phyloP scores from a whole-genome alignment of 805 yeast species.

The Zygotorulaspora chibaensis region DNA sequence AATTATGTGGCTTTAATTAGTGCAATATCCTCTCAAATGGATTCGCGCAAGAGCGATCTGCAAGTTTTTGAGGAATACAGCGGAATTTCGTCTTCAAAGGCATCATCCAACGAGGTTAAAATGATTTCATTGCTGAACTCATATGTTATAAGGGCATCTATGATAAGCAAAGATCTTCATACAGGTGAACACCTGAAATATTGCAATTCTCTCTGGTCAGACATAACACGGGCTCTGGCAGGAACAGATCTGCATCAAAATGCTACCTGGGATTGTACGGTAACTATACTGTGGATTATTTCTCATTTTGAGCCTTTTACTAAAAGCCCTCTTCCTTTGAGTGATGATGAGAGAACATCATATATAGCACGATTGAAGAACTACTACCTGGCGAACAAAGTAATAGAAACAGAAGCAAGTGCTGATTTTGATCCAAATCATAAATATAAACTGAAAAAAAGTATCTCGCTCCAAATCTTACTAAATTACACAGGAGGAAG shows the following conservation, averaged over 20 bases:
- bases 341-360: conserved; percentile 20
- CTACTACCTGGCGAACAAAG: conserved; percentile 23
- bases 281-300: conserved; percentile 28
- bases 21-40: conserved; percentile 5
- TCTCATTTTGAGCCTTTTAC: conserved; percentile 34
- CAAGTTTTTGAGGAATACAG: conserved; percentile 2
- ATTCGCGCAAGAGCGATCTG: neutral
- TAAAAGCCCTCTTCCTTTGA: conserved; percentile 26
- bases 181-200: conserved; percentile 12
- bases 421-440: neutral
- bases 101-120: conserved; percentile 13
- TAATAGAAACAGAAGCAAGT: conserved; percentile 6
- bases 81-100: neutral
- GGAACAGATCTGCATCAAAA: conserved; percentile 19
- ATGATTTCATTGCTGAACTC: conserved; percentile 24
- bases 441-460: conserved; percentile 24
- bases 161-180: conserved; percentile 10
- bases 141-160: conserved; percentile 19
- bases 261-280: conserved; percentile 28
- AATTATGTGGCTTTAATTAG: conserved; percentile 2
- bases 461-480: conserved; percentile 25
- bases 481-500: conserved; percentile 32
- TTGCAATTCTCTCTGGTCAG: conserved; percentile 20
- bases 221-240: conserved; percentile 13
- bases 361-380: conserved; percentile 18